These are phyloP conservation scores for Trichoderma reesei DNA, from an alignment of 495 filamentous ascomycete species.

Conservation along the genomic window DNA sequence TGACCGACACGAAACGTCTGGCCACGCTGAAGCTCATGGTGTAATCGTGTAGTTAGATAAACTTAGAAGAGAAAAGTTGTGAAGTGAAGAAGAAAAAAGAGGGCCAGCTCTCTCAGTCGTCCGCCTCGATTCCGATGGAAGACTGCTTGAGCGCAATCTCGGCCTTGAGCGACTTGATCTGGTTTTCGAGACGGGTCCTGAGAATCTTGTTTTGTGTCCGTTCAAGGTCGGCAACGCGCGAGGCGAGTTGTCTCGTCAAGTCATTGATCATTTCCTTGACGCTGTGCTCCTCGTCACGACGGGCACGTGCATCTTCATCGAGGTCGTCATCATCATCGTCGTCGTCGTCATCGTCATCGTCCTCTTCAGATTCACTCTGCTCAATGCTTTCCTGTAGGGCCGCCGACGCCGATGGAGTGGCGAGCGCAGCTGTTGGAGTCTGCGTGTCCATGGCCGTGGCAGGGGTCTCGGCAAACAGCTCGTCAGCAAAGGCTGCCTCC, in stretches of 20 bases:
- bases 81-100: background rate
- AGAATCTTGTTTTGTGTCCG: constrained; percentile 37
- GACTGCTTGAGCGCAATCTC: constrained; percentile 52
- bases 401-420: constrained; percentile 24
- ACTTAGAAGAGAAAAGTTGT: background rate
- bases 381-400: constrained; percentile 35
- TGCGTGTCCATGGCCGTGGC: constrained; percentile 24
- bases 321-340: constrained; percentile 37
- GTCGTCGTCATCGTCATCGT: constrained; percentile 43
- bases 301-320: constrained; percentile 36
- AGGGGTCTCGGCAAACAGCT: constrained; percentile 24
- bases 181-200: constrained; percentile 42
- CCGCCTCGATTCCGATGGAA: constrained; percentile 36
- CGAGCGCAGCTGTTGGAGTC: constrained; percentile 24
- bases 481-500: constrained; percentile 27
- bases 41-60: background rate
- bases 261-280: constrained; percentile 46
- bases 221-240: constrained; percentile 27
- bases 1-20: background rate
- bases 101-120: constrained; percentile 24
- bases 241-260: constrained; percentile 36
- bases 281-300: constrained; percentile 37
- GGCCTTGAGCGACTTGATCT: constrained; percentile 40
- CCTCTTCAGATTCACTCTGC: constrained; percentile 37
- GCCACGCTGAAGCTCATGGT: background rate